phyloP scores from a whole-genome alignment of 2,329 filamentous ascomycete genomes.

The Sporothrix variecibatus region DNA sequence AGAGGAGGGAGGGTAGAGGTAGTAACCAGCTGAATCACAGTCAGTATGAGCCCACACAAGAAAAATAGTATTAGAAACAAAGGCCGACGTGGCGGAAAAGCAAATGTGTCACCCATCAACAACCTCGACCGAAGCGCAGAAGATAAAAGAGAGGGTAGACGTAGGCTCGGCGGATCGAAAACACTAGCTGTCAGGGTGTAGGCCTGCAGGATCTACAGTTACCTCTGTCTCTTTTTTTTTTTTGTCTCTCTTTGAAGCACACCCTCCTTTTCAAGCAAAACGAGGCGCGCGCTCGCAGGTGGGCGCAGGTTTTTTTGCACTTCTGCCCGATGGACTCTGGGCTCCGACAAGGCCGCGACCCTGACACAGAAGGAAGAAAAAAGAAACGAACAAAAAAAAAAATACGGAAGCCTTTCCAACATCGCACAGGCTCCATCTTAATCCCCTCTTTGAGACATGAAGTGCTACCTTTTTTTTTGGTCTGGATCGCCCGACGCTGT shows the following conservation, averaged over 20 bases:
- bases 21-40: neutral
- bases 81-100: neutral
- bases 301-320: constrained; percentile 7
- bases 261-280: neutral
- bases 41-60: neutral
- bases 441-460: neutral
- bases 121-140: constrained; percentile 19
- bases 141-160: neutral
- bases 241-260: neutral
- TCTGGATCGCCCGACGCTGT: neutral
- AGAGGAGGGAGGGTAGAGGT: neutral
- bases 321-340: constrained; percentile 1
- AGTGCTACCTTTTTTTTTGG: neutral
- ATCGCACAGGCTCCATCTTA: constrained; percentile 6
- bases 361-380: neutral
- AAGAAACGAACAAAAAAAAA: neutral
- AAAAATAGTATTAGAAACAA: neutral
- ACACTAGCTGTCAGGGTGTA: neutral
- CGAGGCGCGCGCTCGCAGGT: neutral
- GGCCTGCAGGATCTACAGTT: neutral
- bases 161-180: neutral
- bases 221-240: neutral
- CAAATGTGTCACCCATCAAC: constrained; percentile 6
- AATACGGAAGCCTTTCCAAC: constrained; percentile 21
- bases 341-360: neutral